Evolutionary conservation across 75 land plant genomes (phyloP).

Genomic region (Sequoia sempervirens): DNA sequence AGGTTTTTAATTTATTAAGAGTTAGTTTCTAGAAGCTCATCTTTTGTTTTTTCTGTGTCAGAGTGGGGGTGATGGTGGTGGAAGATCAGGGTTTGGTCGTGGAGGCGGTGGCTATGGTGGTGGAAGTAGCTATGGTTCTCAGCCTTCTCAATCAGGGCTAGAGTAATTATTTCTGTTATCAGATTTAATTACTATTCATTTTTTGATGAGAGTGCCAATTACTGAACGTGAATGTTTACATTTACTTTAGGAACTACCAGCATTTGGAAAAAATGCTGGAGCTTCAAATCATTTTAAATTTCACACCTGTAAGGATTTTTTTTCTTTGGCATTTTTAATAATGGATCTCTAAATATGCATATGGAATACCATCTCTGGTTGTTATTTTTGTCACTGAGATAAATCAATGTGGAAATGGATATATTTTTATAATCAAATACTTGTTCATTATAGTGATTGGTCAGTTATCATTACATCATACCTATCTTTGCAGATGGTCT

Average conservation of each 20-base stretch:
- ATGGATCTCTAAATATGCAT: background rate
- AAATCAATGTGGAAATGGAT: background rate
- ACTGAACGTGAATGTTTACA: background rate
- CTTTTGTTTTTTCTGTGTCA: background rate
- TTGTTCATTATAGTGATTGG: background rate
- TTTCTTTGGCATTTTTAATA: background rate
- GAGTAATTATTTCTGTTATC: background rate
- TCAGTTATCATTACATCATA: background rate
- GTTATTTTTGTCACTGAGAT: background rate
- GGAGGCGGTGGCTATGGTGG: slow-evolving; percentile 38
- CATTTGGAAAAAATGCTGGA: background rate
- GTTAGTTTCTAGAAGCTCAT: background rate
- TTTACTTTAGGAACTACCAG: background rate
- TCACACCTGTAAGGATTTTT: background rate
- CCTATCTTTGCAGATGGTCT: background rate
- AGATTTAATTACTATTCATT: background rate
- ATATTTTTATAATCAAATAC: background rate
- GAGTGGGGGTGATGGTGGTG: background rate
- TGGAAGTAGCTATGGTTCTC: slow-evolving; percentile 2
- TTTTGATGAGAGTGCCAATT: background rate
- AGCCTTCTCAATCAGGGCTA: background rate
- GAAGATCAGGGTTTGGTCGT: slow-evolving; percentile 34
- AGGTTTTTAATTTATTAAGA: background rate
- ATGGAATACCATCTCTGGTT: background rate
- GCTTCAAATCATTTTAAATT: background rate